phyloP scores from a whole-genome alignment of 2,329 filamentous ascomycete genomes.

The Clarireedia hainanense region DNA sequence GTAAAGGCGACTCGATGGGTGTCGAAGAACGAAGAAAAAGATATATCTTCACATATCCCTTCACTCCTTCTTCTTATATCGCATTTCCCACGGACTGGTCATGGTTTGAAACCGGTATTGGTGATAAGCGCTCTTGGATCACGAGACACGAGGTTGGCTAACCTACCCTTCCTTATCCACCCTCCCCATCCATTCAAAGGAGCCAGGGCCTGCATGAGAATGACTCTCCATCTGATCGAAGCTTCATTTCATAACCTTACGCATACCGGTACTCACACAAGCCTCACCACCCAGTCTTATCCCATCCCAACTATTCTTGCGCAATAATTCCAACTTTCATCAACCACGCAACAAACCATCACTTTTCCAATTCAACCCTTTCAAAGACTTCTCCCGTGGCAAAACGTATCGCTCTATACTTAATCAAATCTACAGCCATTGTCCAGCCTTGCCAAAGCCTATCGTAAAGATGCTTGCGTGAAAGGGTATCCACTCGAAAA shows the following conservation, averaged over 20 bases:
- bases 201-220: not conserved
- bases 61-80: not conserved
- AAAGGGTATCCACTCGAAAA: constrained; percentile 3
- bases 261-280: not conserved
- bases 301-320: not conserved
- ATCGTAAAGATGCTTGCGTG: constrained; percentile 3
- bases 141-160: not conserved
- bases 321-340: not conserved
- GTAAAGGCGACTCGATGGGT: too few relatives aligned
- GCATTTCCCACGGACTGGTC: not conserved
- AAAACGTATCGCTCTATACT: not conserved
- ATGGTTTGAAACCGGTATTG: not conserved
- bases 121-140: not conserved
- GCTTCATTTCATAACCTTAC: not conserved
- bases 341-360: not conserved
- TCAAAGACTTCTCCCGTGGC: not conserved
- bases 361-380: not conserved
- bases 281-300: not conserved
- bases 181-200: not conserved
- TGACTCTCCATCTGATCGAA: not conserved
- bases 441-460: not conserved
- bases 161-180: not conserved
- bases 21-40: not conserved
- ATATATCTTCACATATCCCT: not conserved
- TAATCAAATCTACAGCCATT: not conserved